Percentiles rank a stretch among this genome's conserved stretches.
These are phyloP conservation scores for Teratosphaeria destructans DNA, from an alignment of 2,329 filamentous ascomycete genomes.

Conservation along the genomic window DNA sequence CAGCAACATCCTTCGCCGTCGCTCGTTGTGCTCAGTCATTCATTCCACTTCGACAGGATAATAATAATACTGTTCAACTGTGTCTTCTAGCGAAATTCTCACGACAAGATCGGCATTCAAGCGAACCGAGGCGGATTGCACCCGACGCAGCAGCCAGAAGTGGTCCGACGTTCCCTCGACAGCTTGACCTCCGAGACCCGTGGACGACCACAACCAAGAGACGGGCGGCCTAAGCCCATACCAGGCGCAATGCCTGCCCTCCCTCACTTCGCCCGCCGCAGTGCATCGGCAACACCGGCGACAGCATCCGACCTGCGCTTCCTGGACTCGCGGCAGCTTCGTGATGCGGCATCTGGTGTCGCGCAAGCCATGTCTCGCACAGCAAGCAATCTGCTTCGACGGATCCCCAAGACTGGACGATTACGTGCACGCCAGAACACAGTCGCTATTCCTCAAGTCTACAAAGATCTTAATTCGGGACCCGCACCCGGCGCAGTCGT, in stretches of 20 bases:
- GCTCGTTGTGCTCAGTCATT: background rate
- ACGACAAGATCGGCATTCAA: background rate
- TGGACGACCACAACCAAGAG: background rate
- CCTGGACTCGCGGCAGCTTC: conserved; percentile 18
- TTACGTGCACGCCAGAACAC: conserved; percentile 12
- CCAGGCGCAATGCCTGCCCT: conserved; percentile 11
- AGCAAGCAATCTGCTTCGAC: conserved; percentile 2
- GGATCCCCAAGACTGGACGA: background rate
- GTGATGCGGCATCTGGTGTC: conserved; percentile 4
- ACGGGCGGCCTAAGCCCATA: background rate
- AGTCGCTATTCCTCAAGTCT: conserved; percentile 50
- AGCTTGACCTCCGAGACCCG: too few species aligned
- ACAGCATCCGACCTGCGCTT: conserved; percentile 14
- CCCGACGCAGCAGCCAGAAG: background rate
- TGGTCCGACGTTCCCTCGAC: background rate
- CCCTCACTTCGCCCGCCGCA: conserved; percentile 7
- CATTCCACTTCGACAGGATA: background rate
- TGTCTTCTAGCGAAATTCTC: background rate
- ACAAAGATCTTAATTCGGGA: conserved; percentile 43
- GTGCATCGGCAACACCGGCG: conserved; percentile 1
- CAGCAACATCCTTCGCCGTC: background rate
- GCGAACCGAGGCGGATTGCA: background rate
- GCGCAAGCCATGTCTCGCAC: conserved; percentile 5
- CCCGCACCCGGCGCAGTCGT: conserved; percentile 48
- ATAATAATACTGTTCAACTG: background rate